Conservation (phyloP, 1,139 yeast species). For the Sugiyamaella grinbergsii region DNA sequence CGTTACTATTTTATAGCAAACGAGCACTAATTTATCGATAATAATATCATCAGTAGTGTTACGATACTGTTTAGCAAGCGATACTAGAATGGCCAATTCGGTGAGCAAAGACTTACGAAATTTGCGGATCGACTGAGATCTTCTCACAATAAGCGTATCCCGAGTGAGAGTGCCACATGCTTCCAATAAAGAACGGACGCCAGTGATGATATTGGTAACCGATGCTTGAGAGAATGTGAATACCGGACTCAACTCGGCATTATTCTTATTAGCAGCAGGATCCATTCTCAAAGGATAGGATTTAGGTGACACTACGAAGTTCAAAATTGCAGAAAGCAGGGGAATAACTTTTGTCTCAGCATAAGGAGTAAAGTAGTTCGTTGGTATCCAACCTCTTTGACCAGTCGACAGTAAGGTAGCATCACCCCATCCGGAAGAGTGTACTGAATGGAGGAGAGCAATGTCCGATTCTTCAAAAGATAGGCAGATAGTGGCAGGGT, state of each 20-base stretch:
- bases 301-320: slow-evolving; percentile 67
- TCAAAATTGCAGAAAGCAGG: slow-evolving; percentile 72
- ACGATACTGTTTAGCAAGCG: slow-evolving; percentile 81
- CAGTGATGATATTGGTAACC: slow-evolving; percentile 71
- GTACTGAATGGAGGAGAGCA: slow-evolving; percentile 85
- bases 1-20: slow-evolving; percentile 73
- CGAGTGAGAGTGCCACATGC: slow-evolving; percentile 84
- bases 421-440: slow-evolving; percentile 97
- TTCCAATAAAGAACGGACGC: slow-evolving; percentile 74
- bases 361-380: slow-evolving; percentile 70
- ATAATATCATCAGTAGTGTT: slow-evolving; percentile 67
- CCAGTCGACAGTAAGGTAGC: slow-evolving; percentile 75
- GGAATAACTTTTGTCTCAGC: slow-evolving; percentile 55
- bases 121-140: slow-evolving; percentile 67
- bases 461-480: slow-evolving; percentile 79
- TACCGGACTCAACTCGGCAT: slow-evolving; percentile 17
- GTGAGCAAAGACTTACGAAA: slow-evolving; percentile 80
- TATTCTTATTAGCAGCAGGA: slow-evolving; percentile 5
- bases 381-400: slow-evolving; percentile 94
- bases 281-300: slow-evolving; percentile 32
- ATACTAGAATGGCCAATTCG: slow-evolving; percentile 87
- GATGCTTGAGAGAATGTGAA: slow-evolving; percentile 44
- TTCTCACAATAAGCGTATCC: slow-evolving; percentile 73
- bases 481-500: slow-evolving; percentile 76
- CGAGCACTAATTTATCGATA: slow-evolving; percentile 67